Conservation (phyloP, 345 rosid genomes). For the Aquilaria malaccensis region DNA sequence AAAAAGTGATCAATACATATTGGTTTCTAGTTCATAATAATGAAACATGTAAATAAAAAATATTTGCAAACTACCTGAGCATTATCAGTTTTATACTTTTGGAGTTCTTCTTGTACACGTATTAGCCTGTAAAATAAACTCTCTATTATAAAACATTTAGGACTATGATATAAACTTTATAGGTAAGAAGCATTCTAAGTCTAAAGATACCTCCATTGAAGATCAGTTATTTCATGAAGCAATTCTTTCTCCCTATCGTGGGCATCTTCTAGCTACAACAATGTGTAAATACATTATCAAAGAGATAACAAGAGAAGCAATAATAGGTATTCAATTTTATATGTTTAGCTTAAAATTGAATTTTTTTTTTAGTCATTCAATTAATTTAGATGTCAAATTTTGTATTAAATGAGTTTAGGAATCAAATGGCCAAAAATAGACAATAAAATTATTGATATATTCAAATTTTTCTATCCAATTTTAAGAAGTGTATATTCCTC, state of each 20-base stretch:
- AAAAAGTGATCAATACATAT: no score
- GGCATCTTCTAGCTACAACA: slow-evolving; percentile 75
- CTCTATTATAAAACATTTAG: not conserved
- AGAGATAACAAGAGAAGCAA: no score
- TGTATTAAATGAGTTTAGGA: no score
- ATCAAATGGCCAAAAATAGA: no score
- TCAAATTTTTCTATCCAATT: no score
- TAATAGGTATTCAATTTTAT: no score
- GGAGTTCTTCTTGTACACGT: slow-evolving; percentile 79
- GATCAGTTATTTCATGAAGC: slow-evolving; percentile 78
- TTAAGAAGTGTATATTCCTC: no score
- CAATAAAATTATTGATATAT: no score
- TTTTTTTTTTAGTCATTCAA: no score
- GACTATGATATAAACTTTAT: not conserved
- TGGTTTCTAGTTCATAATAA: not conserved
- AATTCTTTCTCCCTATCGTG: slow-evolving; percentile 90
- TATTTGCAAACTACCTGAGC: slow-evolving; percentile 37
- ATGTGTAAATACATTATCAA: no score
- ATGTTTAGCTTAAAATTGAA: no score
- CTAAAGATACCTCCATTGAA: slow-evolving; percentile 70
- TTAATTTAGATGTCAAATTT: no score
- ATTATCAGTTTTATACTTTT: slow-evolving; percentile 65
- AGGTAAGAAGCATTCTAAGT: not conserved
- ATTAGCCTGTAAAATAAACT: slow-evolving; percentile 48
- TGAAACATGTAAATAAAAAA: not conserved